Conservation (phyloP, 1,139 yeast species). For the Suhomyces atakaporum region DNA sequence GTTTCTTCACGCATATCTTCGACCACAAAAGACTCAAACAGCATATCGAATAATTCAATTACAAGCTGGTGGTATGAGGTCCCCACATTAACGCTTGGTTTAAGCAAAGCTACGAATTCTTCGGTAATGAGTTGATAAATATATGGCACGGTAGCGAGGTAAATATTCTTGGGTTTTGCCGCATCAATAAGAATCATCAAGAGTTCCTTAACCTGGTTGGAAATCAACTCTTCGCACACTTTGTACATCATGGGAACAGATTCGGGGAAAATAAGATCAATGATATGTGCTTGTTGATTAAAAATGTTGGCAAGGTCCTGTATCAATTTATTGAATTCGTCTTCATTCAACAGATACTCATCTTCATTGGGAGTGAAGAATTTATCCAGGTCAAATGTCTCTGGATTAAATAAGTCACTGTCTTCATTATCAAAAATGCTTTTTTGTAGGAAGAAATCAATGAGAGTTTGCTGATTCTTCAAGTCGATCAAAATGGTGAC, state of each 20-base stretch:
- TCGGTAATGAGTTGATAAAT: conserved; percentile 32
- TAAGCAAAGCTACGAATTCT: conserved; percentile 28
- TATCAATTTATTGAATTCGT: conserved; percentile 27
- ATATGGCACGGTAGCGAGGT: conserved; percentile 34
- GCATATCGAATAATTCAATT: conserved; percentile 48
- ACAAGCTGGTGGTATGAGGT: conserved; percentile 33
- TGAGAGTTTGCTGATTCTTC: conserved; percentile 46
- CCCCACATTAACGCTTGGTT: conserved; percentile 37
- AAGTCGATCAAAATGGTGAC: conserved; percentile 39
- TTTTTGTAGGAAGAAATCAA: conserved; percentile 49
- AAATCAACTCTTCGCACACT: conserved; percentile 47
- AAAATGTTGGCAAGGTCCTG: conserved; percentile 33
- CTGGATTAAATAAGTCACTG: conserved; percentile 33
- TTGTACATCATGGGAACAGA: conserved; percentile 51
- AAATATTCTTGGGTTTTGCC: conserved; percentile 30
- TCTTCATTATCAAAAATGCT: conserved; percentile 44
- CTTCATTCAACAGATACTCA: conserved; percentile 18
- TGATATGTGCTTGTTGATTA: conserved; percentile 37
- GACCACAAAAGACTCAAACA: conserved; percentile 47
- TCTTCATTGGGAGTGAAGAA: conserved; percentile 27
- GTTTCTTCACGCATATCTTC: conserved; percentile 55
- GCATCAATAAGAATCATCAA: conserved; percentile 31
- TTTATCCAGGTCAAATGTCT: conserved; percentile 22
- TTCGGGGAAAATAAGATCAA: conserved; percentile 44
- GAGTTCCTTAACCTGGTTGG: conserved; percentile 44